Percentiles rank a stretch among this genome's conserved stretches.
phyloP scores from a whole-genome alignment of 2,329 filamentous ascomycete species.

The Chrysosphaeria jannelii region DNA sequence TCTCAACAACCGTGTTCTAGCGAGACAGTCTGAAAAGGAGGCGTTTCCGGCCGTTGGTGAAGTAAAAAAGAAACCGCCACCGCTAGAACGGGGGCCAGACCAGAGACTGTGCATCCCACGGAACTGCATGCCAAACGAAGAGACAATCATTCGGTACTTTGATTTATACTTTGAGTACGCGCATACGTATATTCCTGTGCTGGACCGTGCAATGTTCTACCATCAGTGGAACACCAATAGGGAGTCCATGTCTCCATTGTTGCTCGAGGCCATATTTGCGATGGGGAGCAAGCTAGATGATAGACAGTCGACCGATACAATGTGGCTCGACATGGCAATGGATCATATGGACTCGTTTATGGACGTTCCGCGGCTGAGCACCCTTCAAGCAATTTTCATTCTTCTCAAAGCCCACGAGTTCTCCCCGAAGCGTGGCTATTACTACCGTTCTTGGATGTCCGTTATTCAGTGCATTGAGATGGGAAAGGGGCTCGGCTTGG shows the following conservation, averaged over 20 bases:
- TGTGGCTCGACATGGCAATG: constrained; percentile 75
- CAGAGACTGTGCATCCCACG: constrained; percentile 65
- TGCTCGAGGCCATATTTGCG: constrained; percentile 75
- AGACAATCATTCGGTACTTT: constrained; percentile 57
- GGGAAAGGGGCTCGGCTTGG: constrained; percentile 68
- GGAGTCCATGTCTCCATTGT: constrained; percentile 59
- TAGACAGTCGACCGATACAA: constrained; percentile 56
- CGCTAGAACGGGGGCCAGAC: constrained; percentile 35
- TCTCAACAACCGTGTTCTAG: constrained; percentile 23
- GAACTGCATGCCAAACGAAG: constrained; percentile 74
- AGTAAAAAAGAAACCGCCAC: constrained; percentile 37
- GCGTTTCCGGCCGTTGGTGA: constrained; percentile 37
- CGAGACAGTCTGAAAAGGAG: constrained; percentile 14
- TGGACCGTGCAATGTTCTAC: constrained; percentile 59
- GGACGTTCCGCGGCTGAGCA: constrained; percentile 70
- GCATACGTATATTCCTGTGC: constrained; percentile 73
- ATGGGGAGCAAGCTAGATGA: constrained; percentile 63
- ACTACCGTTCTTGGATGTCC: constrained; percentile 91
- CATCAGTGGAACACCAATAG: constrained; percentile 68
- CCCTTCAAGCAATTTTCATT: constrained; percentile 66
- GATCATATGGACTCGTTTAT: constrained; percentile 69
- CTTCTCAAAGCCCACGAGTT: constrained; percentile 75
- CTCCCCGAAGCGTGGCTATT: constrained; percentile 80
- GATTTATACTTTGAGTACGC: constrained; percentile 73
- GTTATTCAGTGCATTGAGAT: constrained; percentile 78